phyloP scores from a whole-genome alignment of 208 protist genomes.

The Herpetomonas samuelpessoai region DNA sequence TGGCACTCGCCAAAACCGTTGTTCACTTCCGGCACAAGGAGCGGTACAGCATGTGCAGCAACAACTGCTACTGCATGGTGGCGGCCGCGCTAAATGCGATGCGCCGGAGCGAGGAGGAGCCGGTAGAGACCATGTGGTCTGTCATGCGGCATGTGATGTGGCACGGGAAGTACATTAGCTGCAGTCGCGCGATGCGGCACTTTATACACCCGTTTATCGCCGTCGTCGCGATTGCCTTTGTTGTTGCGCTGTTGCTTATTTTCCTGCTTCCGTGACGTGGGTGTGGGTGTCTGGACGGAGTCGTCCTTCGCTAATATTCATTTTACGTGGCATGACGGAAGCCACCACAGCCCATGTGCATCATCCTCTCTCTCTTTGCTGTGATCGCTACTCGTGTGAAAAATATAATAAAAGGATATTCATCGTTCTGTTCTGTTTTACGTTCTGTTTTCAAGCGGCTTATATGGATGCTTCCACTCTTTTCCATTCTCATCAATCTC shows the following conservation, averaged over 20 bases:
- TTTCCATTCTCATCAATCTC: too few species aligned
- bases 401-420: too few species aligned
- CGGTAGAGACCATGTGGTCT: not conserved
- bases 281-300: too few species aligned
- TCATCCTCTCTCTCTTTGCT: too few species aligned
- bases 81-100: constrained; percentile 17
- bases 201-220: not conserved
- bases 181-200: not conserved
- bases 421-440: too few species aligned
- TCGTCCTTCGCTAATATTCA: too few species aligned
- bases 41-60: constrained; percentile 54
- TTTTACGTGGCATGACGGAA: too few species aligned
- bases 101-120: not conserved
- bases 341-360: too few species aligned
- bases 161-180: not conserved
- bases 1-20: constrained; percentile 14
- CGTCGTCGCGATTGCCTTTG: not conserved
- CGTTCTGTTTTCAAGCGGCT: too few species aligned
- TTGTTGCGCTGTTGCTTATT: not conserved
- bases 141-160: not conserved
- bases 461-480: too few species aligned
- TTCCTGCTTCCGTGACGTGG: too few species aligned
- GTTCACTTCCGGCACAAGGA: constrained; percentile 33
- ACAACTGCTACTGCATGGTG: constrained; percentile 62
- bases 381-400: too few species aligned